Percentiles rank a stretch among this genome's conserved stretches.
Evolutionary conservation across 2,329 filamentous ascomycete genomes (phyloP).

Genomic region (Aspergillus costaricaensis): DNA sequence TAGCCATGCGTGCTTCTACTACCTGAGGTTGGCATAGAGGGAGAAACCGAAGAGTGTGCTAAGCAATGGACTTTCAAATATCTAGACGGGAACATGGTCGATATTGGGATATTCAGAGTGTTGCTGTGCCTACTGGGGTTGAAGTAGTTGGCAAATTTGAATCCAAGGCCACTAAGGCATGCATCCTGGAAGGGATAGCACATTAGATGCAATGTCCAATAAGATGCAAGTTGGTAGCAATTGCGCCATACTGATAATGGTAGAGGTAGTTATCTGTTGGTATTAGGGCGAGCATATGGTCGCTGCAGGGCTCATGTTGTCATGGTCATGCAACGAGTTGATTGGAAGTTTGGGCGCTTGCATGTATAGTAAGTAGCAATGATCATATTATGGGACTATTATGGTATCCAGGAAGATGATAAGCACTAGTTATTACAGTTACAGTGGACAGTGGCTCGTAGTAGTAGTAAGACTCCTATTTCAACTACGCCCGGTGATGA

Average conservation of each 20-base stretch:
- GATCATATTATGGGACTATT: no score
- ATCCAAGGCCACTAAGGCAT: background rate
- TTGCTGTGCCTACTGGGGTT: background rate
- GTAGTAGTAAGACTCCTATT: no score
- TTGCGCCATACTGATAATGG: no score
- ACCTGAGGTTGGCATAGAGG: background rate
- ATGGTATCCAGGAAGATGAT: background rate
- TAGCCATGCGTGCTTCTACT: conserved; percentile 7
- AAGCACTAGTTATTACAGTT: no score
- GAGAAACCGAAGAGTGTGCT: background rate
- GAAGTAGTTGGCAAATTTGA: background rate
- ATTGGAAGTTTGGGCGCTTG: background rate
- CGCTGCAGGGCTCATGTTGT: background rate
- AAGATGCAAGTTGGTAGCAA: background rate
- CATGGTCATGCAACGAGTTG: background rate
- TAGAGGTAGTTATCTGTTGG: background rate
- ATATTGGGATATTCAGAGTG: conserved; percentile 3
- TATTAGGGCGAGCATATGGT: no score
- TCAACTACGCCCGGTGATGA: no score
- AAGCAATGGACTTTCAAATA: background rate
- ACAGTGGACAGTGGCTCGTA: no score
- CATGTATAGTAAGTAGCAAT: no score
- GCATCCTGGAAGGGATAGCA: conserved; percentile 5
- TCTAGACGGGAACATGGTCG: background rate
- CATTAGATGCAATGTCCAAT: background rate